Evolutionary conservation across 768 basidiomycete genomes (phyloP).

Genomic region (Mycena vitilis): DNA sequence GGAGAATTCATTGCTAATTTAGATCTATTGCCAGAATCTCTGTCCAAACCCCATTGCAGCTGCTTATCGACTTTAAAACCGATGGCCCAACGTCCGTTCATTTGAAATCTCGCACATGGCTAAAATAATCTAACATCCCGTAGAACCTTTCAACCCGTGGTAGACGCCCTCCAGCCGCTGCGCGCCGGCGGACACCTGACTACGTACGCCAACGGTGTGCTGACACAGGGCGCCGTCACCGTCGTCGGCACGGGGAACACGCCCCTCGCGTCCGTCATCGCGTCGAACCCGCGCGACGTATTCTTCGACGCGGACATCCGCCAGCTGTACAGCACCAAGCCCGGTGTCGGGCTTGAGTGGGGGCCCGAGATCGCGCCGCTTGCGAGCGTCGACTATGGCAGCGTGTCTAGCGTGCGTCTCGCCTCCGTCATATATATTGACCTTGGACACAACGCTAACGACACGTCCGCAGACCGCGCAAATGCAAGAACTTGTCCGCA

Average conservation of each 20-base stretch:
- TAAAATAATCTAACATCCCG: not conserved
- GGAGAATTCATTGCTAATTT: too few relatives aligned
- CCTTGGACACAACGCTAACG: not conserved
- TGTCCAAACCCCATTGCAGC: conserved; percentile 48
- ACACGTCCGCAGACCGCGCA: conserved; percentile 32
- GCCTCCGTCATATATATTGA: too few relatives aligned
- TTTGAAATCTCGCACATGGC: conserved; percentile 4
- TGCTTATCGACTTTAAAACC: conserved; percentile 55
- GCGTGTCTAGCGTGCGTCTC: conserved; percentile 34
- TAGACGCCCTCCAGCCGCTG: conserved; percentile 49
- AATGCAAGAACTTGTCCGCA: conserved; percentile 36
- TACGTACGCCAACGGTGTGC: conserved; percentile 41
- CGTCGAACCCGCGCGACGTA: conserved; percentile 36
- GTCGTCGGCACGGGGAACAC: conserved; percentile 43
- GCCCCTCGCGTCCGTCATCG: conserved; percentile 39
- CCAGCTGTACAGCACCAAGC: conserved; percentile 33
- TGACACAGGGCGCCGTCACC: conserved; percentile 37
- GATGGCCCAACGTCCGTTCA: conserved; percentile 42
- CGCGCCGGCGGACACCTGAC: conserved; percentile 51
- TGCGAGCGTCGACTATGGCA: conserved; percentile 39
- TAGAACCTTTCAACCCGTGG: conserved; percentile 46
- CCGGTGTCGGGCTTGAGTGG: conserved; percentile 29
- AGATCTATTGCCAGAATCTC: too few relatives aligned
- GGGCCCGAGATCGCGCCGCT: conserved; percentile 39
- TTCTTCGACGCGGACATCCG: conserved; percentile 43